A percentile compares a stretch with the other conserved stretches of the same genome.
phyloP scores from a whole-genome alignment of 495 filamentous ascomycete species.

The Aspergillus affinis region DNA sequence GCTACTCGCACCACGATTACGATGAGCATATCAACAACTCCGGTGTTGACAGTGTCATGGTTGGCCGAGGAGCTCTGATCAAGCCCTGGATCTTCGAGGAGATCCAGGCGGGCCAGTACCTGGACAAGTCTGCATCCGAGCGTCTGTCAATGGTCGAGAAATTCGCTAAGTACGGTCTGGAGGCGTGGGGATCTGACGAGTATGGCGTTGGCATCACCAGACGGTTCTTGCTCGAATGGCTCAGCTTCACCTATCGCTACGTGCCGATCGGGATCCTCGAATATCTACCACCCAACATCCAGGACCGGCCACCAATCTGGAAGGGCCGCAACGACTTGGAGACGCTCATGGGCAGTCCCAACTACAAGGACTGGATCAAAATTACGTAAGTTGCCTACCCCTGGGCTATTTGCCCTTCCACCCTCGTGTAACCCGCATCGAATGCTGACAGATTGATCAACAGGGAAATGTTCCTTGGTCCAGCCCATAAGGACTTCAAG shows the following conservation, averaged over 20 bases:
- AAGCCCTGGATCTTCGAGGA: constrained; percentile 99
- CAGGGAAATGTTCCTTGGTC: constrained; percentile 97
- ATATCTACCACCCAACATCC: constrained; percentile 77
- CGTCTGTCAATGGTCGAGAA: constrained; percentile 81
- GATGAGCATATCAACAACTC: constrained; percentile 71
- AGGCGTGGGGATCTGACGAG: constrained; percentile 94
- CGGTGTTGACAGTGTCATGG: constrained; percentile 85
- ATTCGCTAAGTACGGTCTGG: constrained; percentile 85
- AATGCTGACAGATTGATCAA: constrained; percentile 14
- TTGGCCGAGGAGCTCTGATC: constrained; percentile 85
- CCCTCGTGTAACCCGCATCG: background rate
- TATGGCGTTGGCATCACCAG: constrained; percentile 84
- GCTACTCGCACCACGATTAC: constrained; percentile 90
- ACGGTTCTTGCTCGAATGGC: constrained; percentile 89
- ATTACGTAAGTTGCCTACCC: constrained; percentile 68
- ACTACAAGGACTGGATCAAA: constrained; percentile 98
- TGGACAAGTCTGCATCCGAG: constrained; percentile 90
- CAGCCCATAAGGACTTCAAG: constrained; percentile 82
- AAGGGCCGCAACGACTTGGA: constrained; percentile 85
- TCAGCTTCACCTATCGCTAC: constrained; percentile 90
- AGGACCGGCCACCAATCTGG: constrained; percentile 84
- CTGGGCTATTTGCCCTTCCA: background rate
- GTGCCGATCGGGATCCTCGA: constrained; percentile 87
- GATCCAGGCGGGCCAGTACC: constrained; percentile 84
- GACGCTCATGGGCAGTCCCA: constrained; percentile 79